Evolutionary conservation across 495 filamentous ascomycete genomes (phyloP), one percentile per base, ranked within the genome.

Genomic region (Collariella sp.): DNA sequence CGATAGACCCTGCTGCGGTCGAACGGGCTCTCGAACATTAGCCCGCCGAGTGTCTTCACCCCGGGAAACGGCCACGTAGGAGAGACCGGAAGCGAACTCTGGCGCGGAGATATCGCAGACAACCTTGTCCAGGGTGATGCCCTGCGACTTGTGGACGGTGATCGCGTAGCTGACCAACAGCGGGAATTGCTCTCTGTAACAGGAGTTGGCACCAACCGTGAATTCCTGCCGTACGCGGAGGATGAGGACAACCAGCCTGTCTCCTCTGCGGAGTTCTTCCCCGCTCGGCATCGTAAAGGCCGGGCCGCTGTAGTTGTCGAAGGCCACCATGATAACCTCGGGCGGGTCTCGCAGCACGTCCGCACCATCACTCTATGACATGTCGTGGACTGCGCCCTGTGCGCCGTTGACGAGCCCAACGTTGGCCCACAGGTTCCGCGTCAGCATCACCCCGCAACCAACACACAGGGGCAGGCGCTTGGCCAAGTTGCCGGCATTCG

Each of bases 101-200:
- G 33, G 19, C 34, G 19, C 31, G 9, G 46, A 48, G 34, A 48
- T 48, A 23, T 48, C 34, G 34, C 19, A 39, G 33, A 91, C 90
- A 16, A 91, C 89, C 15, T 89, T 78, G 58, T 91, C 87, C 36
- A 96, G 73, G n/a, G 90, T 95, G 61, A 93, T 88, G 1, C 89
- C 90, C 62, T 96, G 90, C 7, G 89, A 89, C 70, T 96, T 96
- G 72, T 96, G 90, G 53, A 96, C 93, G 1, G 85, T 90, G 15
- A 96, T 71, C 16, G 89, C 89, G 87, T 89, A 95, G 0, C 89
- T 89, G 3, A 94, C 75, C 41, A 94, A 93, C n/a, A 96, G 75
- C 3, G 90, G 84, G 61, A 88, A 59, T 61, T 89, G 85, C 34
- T 39, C 46, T 39, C 4, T 65, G 15, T 12, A 29, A 19, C 31